Base-by-base conservation (phyloP, 177 flowering plant species). In the Vitis hybrid region DNA sequence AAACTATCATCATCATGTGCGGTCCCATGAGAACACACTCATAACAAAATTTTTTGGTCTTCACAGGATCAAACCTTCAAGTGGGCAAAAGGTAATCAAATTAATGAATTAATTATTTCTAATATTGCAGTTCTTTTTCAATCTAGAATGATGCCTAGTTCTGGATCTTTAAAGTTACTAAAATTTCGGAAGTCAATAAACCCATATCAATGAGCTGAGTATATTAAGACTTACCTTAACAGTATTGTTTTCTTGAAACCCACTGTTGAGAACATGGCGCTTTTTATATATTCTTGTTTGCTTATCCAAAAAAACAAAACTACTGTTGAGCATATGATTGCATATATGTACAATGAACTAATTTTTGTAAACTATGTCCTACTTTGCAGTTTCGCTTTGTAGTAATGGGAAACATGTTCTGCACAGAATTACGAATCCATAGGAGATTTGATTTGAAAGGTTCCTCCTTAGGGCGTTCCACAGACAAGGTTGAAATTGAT, bases 391-490 rank as follows among this genome's bases (percentile, higher is more conserved):
- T 93, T 72, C 92, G 97, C 5, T 96, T 96, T 79, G 99, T 93
- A 45, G 99, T 96, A 56, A 96, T 96, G 99, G 99, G 99, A 70
- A 96, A 96, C 78, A 91, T 96, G 98, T 92, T 96, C 81, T 96
- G 97, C 86, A 93, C 99, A 9, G 98, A 91, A 70, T 73, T 93
- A 67, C 83, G 98, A 76, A 96, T 96, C 64, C 99, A 96, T 76
- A 80, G 99, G 58, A 83, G 99, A 74, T 96, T 91, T 84, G 99
- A 96, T 84, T 73, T 96, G 69, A 96, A 96, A 81, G 99, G 99
- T 62, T 96, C 99, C 54, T 94, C 99, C 23, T 78, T 84, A 23
- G 99, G 99, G 45, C 95, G 99, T 49, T 92, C 95, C 14, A 76
- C 98, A 10, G 92, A 96, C 82, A 96, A 93, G 67, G 80, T 91